Evolutionary conservation across 108 stramenopile species (phyloP).

Genomic region (Epithemia pelagica): DNA sequence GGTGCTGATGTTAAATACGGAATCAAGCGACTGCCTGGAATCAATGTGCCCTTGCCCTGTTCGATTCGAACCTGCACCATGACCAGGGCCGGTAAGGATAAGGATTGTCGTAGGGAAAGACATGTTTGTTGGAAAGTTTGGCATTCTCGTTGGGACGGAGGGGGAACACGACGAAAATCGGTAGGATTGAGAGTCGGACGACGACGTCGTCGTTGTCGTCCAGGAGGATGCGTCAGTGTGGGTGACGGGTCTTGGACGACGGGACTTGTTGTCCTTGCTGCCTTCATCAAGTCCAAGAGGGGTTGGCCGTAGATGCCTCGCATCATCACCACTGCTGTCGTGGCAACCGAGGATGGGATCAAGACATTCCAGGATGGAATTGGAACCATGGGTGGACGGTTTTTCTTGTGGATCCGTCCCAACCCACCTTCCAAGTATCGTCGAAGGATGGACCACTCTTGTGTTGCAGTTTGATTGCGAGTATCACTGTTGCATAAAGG

Average conservation of each 20-base stretch:
- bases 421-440: constrained; percentile 26
- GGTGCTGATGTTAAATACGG: too few species aligned
- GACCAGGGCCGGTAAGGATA: constrained; percentile 69
- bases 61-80: constrained; percentile 50
- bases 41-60: constrained; percentile 25
- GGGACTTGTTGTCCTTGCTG: constrained; percentile 20
- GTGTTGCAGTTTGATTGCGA: not conserved
- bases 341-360: constrained; percentile 5
- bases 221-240: not conserved
- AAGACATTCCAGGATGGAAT: not conserved
- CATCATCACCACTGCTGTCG: constrained; percentile 39
- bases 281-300: constrained; percentile 41
- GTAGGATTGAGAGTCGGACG: constrained; percentile 12
- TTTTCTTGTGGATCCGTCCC: not conserved
- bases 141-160: constrained; percentile 26
- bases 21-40: too few species aligned
- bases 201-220: constrained; percentile 19
- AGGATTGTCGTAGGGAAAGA: constrained; percentile 31
- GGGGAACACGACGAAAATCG: constrained; percentile 23
- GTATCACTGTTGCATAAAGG: not conserved
- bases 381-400: not conserved
- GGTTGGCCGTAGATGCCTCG: constrained; percentile 64
- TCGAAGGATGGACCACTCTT: constrained; percentile 34
- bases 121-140: constrained; percentile 25
- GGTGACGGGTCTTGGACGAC: not conserved